These are phyloP conservation scores for Venturia asperata DNA, from an alignment of 2,329 filamentous ascomycete genomes.

Conservation along the genomic window DNA sequence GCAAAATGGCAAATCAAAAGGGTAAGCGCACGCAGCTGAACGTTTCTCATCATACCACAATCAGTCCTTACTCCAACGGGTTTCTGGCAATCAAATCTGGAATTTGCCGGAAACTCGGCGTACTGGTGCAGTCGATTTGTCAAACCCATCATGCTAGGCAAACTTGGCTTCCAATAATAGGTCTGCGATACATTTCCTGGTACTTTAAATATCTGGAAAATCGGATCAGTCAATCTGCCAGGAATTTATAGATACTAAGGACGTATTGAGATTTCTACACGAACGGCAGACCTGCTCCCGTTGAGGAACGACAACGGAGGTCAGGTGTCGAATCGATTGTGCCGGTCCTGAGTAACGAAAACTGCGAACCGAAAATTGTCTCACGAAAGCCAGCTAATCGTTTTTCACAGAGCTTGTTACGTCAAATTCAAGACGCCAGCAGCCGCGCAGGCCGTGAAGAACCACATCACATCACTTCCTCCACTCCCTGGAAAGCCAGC, in stretches of 20 bases:
- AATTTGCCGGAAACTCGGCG: background rate
- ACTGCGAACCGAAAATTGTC: background rate
- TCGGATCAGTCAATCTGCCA: no score
- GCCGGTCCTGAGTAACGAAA: background rate
- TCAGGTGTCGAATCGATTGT: slow-evolving; percentile 70
- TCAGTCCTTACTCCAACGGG: background rate
- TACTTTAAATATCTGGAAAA: no score
- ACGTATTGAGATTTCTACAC: no score
- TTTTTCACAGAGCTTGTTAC: slow-evolving; percentile 55
- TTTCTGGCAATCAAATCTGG: background rate
- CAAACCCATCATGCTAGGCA: slow-evolving; percentile 62
- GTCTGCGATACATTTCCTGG: no score
- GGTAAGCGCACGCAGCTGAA: slow-evolving; percentile 49
- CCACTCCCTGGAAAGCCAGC: slow-evolving; percentile 31
- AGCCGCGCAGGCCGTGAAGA: slow-evolving; percentile 60
- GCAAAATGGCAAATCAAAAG: slow-evolving; percentile 97
- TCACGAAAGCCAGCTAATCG: slow-evolving; percentile 34
- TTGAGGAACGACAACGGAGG: slow-evolving; percentile 63
- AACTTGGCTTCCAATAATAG: no score
- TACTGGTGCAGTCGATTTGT: slow-evolving; percentile 31
- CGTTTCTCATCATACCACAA: slow-evolving; percentile 13
- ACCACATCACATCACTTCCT: slow-evolving; percentile 43
- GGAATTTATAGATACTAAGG: no score
- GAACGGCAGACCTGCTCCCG: no score
- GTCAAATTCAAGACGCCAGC: slow-evolving; percentile 76